Evolutionary conservation across 2,329 filamentous ascomycete species (phyloP), one percentile per base, ranked within the genome.

Genomic region (Colletotrichum lentis): DNA sequence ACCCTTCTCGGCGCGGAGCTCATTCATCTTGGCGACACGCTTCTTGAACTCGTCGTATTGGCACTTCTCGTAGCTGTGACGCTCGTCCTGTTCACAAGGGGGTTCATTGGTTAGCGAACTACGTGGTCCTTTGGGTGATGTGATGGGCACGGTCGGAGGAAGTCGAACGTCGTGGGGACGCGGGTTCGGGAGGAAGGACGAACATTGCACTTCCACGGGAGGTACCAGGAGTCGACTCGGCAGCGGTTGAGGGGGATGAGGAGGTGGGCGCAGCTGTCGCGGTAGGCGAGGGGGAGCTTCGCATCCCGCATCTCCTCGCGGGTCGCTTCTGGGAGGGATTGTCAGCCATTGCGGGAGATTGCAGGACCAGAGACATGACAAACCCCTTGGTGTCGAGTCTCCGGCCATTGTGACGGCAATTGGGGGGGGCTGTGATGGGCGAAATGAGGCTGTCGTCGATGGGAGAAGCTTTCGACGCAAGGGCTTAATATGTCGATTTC

Each of bases 21-120:
- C 94, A 76, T 98, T 90, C 96, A 99, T 99, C 90, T 97, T 98
- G 77, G 91, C 93, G 72, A 99, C 96, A 67, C 96, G 90, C 87
- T 95, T 93, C 89, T 97, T 97, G 86, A 99, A 99, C 80, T 98
- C 96, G 72, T 92, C 92, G 82, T 99, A 99, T 78, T 99, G 96
- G 88, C 96, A 99, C 81, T 98, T 98, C 80, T 99, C 96, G 86
- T 99, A 99, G 77, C 90, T 91, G 83, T 99, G 96, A 84, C 96
- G 87, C 86, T 99, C 96, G 80, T 94, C 90, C 96, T 98, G 77
- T 68, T 66, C 4, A 49, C 44, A 24, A 24, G 24, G 56, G 66
- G 31, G 7, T 10, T 35, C 31, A 35, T 35, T 35, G 20, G 61
- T 69, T 62, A 70, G 66, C 67, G 64, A 56, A 49, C 14, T 52